Percentiles rank a stretch among this genome's conserved stretches.
Conservation (phyloP, 371 early-diverging fungal genomes). For the Nosema muscidifuracis region DNA sequence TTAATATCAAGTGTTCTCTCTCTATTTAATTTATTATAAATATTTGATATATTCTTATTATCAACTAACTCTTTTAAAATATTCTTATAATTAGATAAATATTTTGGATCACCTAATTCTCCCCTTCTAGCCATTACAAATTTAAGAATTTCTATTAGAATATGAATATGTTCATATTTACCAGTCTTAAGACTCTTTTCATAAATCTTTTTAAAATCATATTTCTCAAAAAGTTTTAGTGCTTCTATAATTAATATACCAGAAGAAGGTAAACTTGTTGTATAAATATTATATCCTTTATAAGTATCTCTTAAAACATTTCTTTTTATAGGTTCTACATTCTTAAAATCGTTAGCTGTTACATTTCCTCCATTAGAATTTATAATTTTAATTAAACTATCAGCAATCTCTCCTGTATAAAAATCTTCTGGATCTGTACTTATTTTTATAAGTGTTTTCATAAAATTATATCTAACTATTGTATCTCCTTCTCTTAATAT, state of each 20-base stretch:
- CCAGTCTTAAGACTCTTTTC: constrained; percentile 5
- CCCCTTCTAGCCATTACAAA: constrained; percentile 76
- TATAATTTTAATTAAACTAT: constrained; percentile 67
- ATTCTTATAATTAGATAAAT: constrained; percentile 20
- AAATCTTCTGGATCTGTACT: constrained; percentile 76
- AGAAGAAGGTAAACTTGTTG: constrained; percentile 51
- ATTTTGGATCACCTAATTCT: constrained; percentile 74
- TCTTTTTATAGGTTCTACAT: constrained; percentile 67
- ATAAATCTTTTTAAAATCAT: constrained; percentile 62
- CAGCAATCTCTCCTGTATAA: constrained; percentile 76
- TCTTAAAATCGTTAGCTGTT: constrained; percentile 70
- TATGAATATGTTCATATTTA: constrained; percentile 34
- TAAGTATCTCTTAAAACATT: constrained; percentile 69
- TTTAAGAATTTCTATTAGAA: constrained; percentile 79
- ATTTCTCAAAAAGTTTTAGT: constrained; percentile 76
- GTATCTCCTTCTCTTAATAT: constrained; percentile 68
- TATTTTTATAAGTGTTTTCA: constrained; percentile 71
- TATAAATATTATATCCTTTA: constrained; percentile 61
- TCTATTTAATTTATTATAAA: constrained; percentile 62
- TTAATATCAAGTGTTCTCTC: constrained; percentile 10
- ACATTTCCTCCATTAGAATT: constrained; percentile 71
- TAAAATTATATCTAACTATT: constrained; percentile 69
- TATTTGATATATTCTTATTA: constrained; percentile 67
- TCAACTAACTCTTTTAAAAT: constrained; percentile 64
- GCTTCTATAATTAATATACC: constrained; percentile 74